Percentiles rank a stretch among this genome's conserved stretches.
These are phyloP conservation scores for Clarireedia sp. DNA, from an alignment of 2,329 filamentous ascomycete species.

Conservation along the genomic window DNA sequence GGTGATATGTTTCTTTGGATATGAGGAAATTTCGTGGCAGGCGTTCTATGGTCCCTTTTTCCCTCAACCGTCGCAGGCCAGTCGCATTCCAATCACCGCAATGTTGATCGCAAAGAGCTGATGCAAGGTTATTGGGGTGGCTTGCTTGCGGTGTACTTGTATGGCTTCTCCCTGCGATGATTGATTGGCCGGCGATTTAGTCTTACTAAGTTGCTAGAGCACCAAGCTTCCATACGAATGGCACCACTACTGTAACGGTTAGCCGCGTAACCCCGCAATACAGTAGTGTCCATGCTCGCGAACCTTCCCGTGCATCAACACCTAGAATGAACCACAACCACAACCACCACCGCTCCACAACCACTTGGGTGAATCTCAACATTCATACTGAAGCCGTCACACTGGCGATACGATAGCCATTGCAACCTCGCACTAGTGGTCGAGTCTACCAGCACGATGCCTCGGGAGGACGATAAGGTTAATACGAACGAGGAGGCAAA, in stretches of 20 bases:
- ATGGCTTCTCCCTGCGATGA: no score
- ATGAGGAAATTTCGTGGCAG: constrained; percentile 5
- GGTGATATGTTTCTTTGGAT: not conserved
- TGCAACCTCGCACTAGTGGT: no score
- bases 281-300: not conserved
- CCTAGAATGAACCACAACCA: no score
- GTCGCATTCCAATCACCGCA: not conserved
- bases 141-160: no score
- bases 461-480: constrained; percentile 15
- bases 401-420: no score
- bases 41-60: constrained; percentile 2
- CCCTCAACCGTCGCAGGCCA: not conserved
- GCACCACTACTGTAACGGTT: no score
- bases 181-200: no score
- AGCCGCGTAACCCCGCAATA: not conserved
- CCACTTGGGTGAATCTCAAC: not conserved
- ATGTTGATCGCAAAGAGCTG: not conserved
- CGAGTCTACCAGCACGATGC: no score
- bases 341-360: no score
- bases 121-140: not conserved
- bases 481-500: constrained; percentile 12
- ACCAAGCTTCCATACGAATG: no score
- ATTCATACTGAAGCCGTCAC: not conserved
- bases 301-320: no score
- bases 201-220: no score